Evolutionary conservation across 2,329 filamentous ascomycete genomes (phyloP).

Genomic region (Botryotinia convoluta): DNA sequence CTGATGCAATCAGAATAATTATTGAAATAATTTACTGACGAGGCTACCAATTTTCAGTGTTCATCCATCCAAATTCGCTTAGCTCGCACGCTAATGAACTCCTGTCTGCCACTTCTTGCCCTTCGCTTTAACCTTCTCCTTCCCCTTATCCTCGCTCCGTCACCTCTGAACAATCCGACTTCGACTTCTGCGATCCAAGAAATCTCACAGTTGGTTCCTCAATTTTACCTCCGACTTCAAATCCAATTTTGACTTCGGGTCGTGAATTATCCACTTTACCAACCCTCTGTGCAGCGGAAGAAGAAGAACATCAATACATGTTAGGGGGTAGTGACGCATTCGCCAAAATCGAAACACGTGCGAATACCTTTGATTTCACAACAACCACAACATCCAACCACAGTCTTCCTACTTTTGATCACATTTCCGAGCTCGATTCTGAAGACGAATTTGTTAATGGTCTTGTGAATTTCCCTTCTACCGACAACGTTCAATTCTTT

Average conservation of each 20-base stretch:
- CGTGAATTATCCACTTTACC: constrained; percentile 65
- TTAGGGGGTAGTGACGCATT: constrained; percentile 41
- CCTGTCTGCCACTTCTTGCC: constrained; percentile 70
- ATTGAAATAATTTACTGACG: constrained; percentile 10
- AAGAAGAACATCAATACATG: constrained; percentile 55
- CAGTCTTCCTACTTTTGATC: constrained; percentile 73
- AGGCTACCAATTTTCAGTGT: constrained; percentile 47
- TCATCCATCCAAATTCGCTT: constrained; percentile 65
- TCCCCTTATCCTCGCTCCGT: constrained; percentile 72
- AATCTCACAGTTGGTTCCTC: constrained; percentile 71
- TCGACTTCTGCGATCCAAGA: constrained; percentile 88
- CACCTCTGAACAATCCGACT: constrained; percentile 59
- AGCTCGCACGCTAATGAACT: constrained; percentile 65
- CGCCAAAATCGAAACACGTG: constrained; percentile 44
- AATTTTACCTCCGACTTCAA: constrained; percentile 37
- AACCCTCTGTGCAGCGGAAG: constrained; percentile 54
- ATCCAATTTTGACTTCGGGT: constrained; percentile 44
- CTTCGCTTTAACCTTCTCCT: constrained; percentile 83
- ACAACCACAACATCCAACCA: constrained; percentile 46
- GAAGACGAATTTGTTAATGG: constrained; percentile 82
- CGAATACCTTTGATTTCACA: constrained; percentile 47
- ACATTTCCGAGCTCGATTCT: constrained; percentile 84
- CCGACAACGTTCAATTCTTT: constrained; percentile 57
- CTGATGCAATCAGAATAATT: neutral
- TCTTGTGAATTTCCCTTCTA: constrained; percentile 66